Conservation (phyloP, 1,284 basidiomycete genomes). For the Sanguinoderma infundibulare region DNA sequence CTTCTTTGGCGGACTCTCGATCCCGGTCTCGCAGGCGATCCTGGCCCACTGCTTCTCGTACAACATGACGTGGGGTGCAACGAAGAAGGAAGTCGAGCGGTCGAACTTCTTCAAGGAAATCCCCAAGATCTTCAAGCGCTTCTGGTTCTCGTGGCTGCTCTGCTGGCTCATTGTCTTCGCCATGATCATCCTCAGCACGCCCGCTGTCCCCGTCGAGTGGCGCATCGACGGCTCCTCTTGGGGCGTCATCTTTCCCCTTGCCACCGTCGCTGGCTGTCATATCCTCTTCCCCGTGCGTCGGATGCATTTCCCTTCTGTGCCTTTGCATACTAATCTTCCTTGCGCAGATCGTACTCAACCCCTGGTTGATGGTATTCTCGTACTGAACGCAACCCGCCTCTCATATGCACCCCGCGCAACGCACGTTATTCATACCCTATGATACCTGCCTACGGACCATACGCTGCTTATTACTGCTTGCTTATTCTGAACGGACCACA, state of each 20-base stretch:
- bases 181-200: slow-evolving; percentile 44
- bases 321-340: neutral
- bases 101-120: slow-evolving; percentile 67
- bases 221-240: slow-evolving; percentile 43
- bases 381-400: slow-evolving; percentile 38
- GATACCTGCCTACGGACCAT: slow-evolving; percentile 10
- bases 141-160: slow-evolving; percentile 52
- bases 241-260: slow-evolving; percentile 50
- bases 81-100: slow-evolving; percentile 52
- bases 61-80: slow-evolving; percentile 59
- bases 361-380: slow-evolving; percentile 54
- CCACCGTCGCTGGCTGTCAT: slow-evolving; percentile 43
- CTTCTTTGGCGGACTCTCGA: slow-evolving; percentile 58
- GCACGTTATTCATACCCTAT: slow-evolving; percentile 8
- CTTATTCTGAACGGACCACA: neutral
- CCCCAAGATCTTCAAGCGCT: slow-evolving; percentile 54
- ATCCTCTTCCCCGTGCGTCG: slow-evolving; percentile 45
- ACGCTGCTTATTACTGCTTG: neutral
- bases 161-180: slow-evolving; percentile 44
- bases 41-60: slow-evolving; percentile 57
- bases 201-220: slow-evolving; percentile 51
- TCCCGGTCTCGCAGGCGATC: slow-evolving; percentile 52
- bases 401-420: neutral
- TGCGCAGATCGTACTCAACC: slow-evolving; percentile 52
- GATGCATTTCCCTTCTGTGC: neutral